Evolutionary conservation across 1,284 basidiomycete genomes (phyloP).

Genomic region (Stygiomarasmius scandens): DNA sequence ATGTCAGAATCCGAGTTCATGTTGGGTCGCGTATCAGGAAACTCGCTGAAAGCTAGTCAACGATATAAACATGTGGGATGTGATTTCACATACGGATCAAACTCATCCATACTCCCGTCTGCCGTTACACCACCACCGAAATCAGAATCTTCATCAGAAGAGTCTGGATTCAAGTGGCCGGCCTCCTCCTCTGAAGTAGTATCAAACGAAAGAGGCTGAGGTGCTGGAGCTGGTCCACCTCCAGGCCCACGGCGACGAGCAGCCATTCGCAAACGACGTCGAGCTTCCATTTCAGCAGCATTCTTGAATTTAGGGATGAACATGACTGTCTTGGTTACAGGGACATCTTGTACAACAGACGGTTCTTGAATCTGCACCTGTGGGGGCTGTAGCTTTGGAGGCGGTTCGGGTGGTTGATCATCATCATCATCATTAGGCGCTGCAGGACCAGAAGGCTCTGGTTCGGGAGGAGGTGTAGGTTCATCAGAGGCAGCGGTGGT

Average conservation of each 20-base stretch:
- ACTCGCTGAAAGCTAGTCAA: slow-evolving; percentile 40
- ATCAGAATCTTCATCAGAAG: slow-evolving; percentile 45
- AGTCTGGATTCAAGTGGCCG: slow-evolving; percentile 38
- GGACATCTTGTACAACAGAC: slow-evolving; percentile 39
- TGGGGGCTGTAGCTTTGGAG: neutral
- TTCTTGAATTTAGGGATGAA: slow-evolving; percentile 77
- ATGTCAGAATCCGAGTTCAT: slow-evolving; percentile 59
- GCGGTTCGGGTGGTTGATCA: neutral
- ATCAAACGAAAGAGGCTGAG: slow-evolving; percentile 40
- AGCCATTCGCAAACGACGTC: slow-evolving; percentile 64
- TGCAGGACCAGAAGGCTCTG: neutral
- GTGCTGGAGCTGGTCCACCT: slow-evolving; percentile 29
- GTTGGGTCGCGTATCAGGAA: slow-evolving; percentile 48
- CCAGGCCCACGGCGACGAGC: slow-evolving; percentile 42
- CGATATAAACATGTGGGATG: neutral
- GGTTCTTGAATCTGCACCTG: slow-evolving; percentile 35
- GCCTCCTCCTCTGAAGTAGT: slow-evolving; percentile 59
- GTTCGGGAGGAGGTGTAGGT: neutral
- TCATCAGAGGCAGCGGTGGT: neutral
- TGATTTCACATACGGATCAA: slow-evolving; percentile 70
- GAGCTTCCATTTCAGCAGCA: slow-evolving; percentile 77
- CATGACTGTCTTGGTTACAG: slow-evolving; percentile 51
- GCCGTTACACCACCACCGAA: slow-evolving; percentile 54
- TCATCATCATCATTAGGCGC: neutral
- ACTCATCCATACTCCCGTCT: slow-evolving; percentile 64